These are phyloP conservation scores for Colletotrichum graminicola DNA, from an alignment of 2,329 filamentous ascomycete genomes.

Conservation along the genomic window DNA sequence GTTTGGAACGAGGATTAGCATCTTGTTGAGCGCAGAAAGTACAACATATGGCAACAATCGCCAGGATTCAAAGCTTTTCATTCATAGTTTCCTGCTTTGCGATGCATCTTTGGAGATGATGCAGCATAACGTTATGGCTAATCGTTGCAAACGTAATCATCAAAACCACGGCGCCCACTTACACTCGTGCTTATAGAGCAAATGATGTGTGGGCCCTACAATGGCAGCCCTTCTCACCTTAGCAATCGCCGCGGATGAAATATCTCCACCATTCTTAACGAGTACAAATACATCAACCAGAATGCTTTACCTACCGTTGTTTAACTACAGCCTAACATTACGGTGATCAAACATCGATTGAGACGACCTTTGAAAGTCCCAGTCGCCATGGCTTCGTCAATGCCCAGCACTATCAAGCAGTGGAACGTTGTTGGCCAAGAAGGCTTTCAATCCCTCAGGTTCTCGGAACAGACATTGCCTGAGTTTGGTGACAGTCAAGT, in stretches of 20 bases:
- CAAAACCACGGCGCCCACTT: neutral
- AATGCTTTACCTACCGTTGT: too few relatives aligned
- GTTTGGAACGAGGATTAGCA: neutral
- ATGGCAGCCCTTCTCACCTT: neutral
- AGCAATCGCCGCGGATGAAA: neutral
- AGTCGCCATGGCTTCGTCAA: slow-evolving; percentile 2
- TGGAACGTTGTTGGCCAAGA: slow-evolving; percentile 29
- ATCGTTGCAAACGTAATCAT: neutral
- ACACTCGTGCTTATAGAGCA: neutral
- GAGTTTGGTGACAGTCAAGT: slow-evolving; percentile 36
- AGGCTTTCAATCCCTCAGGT: slow-evolving; percentile 21
- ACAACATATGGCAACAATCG: neutral
- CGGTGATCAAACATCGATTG: neutral
- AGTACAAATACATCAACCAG: neutral
- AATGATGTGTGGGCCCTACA: neutral
- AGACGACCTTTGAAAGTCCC: neutral
- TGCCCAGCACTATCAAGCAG: slow-evolving; percentile 8
- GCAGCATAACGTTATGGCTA: neutral
- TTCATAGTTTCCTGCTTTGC: neutral
- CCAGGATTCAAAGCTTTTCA: neutral
- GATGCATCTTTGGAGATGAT: neutral
- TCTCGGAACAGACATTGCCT: slow-evolving; percentile 20
- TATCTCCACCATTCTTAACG: too few relatives aligned
- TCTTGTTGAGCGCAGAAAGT: neutral
- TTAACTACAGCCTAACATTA: too few relatives aligned